Evolutionary conservation across 345 rosid genomes (phyloP), one percentile per base, ranked within the genome.

Genomic region (Gynandropsis gynandra): DNA sequence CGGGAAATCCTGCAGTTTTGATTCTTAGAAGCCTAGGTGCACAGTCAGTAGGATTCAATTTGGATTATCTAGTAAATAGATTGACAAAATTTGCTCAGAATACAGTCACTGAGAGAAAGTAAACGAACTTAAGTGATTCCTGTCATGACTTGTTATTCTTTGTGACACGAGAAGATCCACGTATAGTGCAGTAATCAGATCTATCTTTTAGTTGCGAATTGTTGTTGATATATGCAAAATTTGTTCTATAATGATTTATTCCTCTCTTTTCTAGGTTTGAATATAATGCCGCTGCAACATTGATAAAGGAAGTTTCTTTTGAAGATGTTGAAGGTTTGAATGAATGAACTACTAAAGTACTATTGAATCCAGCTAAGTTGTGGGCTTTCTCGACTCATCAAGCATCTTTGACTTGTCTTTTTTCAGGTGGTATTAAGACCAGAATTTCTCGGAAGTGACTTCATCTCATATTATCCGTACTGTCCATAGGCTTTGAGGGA

Each of bases 371-470:
- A 8, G 19, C 56, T 38, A 37, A 19, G 33, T 50, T 42, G 32
- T 46, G 47, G 41, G 41, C 50, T 14, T 72, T 41, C 46, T 67
- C 24, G 42, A 61, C 58, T 67, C 15, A 53, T 66, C 54, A 60
- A 47, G 20, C 51, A 34, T 42, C 13, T 46, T 33, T 29, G 29
- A 50, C 47, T 35, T 0, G 4, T 7, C 21, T 42, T 51, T 27
- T 63, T 63, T 59, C 82, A 90, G 95, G 85, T 29, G 92, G 87
- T 49, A 83, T 90, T 50, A 80, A 68, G 76, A 84, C 92, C 51
- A 84, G 66, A 68, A 69, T 90, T 44, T 13, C 52, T 47, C 80
- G 66, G 75, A 87, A 82, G 70, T 76, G 57, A 73, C 54, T 24
- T 16, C 55, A 31, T 15, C 40, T 53, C 42, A 50, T 16, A 27